Evolutionary conservation across 139 green algal genomes (phyloP), one percentile per base, ranked within the genome.

Genomic region (Diplosphaera chodatii): DNA sequence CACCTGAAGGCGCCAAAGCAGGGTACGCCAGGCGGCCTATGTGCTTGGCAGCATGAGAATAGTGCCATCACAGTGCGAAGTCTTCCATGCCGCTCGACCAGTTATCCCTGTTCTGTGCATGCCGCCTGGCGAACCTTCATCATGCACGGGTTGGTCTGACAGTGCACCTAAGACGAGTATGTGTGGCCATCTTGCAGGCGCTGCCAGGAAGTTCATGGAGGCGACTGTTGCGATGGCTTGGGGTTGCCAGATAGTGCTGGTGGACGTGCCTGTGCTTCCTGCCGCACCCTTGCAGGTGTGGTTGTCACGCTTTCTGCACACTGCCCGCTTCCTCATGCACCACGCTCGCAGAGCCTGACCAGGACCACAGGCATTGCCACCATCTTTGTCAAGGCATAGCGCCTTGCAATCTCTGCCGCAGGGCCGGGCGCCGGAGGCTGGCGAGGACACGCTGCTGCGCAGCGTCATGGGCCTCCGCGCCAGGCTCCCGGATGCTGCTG

Each of bases 211-310:
- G 13, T 59, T 59, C 48, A 18, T 59, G 48, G 48, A n/a, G 48
- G 48, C 48, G 10, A 18, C 48, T 3, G 3, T 77, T 55, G 65
- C 48, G 0, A 27, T 77, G 2, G 72, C 65, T 10, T 77, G 72
- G 72, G 72, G 66, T 16, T 55, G 27, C 29, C 37, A 55, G 1
- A 37, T 77, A 3, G 37, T 68, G 32, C 48, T 77, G 23, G 40
- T 71, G 72, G 72, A 77, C 32, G 65, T 77, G 25, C 72, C 72
- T 22, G 22, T 77, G 32, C 28, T 10, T 5, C 16, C 48, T 4
- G 16, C 48, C 8, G 13, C 48, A 25, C 13, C 48, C 10, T 25
- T 59, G 48, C 48, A 59, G 48, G 48, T 59, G 48, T 18, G 48
- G 22, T 18, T 25, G 48, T 3, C 22, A 18, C 48, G 16, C 48